A percentile compares a stretch with the other conserved stretches of the same genome.
Conservation (phyloP, 495 filamentous ascomycete genomes). For the Pyronema domesticum region DNA sequence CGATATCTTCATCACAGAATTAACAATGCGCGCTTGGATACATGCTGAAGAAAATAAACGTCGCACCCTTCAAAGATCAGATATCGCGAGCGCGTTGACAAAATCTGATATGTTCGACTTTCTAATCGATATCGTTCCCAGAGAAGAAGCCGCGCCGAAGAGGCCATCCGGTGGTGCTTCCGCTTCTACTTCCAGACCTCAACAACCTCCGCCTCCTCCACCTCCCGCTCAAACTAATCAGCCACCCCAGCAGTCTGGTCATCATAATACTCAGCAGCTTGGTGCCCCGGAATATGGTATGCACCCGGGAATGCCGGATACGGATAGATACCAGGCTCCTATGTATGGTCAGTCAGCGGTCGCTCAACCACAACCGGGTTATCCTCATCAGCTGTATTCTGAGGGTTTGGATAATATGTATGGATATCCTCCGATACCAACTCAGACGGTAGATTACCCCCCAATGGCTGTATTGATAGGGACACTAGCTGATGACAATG, state of each 20-base stretch:
- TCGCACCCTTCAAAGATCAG: conserved; percentile 81
- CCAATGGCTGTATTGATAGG: too few relatives aligned
- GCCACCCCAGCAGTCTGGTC: conserved; percentile 17
- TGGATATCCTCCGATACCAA: conserved; percentile 58
- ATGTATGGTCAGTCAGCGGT: conserved; percentile 61
- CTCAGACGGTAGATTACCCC: conserved; percentile 50
- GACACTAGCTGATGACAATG: conserved; percentile 21
- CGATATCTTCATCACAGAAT: conserved; percentile 97
- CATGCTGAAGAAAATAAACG: conserved; percentile 98
- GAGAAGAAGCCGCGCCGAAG: conserved; percentile 84
- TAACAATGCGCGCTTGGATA: conserved; percentile 99
- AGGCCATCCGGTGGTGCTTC: conserved; percentile 35
- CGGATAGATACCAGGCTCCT: conserved; percentile 58
- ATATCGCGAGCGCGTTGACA: conserved; percentile 85
- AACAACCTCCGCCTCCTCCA: conserved; percentile 15
- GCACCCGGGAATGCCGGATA: conserved; percentile 48
- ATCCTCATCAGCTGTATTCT: conserved; percentile 60
- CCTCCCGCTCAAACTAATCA: conserved; percentile 20
- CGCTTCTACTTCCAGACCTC: conserved; percentile 25
- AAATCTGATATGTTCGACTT: conserved; percentile 99
- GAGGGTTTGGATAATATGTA: conserved; percentile 67
- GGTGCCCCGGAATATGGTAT: conserved; percentile 17
- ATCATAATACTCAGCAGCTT: neutral
- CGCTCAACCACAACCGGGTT: conserved; percentile 25
- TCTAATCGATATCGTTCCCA: conserved; percentile 93